phyloP scores from a whole-genome alignment of 495 filamentous ascomycete species.

The Hypoxylon rickii region DNA sequence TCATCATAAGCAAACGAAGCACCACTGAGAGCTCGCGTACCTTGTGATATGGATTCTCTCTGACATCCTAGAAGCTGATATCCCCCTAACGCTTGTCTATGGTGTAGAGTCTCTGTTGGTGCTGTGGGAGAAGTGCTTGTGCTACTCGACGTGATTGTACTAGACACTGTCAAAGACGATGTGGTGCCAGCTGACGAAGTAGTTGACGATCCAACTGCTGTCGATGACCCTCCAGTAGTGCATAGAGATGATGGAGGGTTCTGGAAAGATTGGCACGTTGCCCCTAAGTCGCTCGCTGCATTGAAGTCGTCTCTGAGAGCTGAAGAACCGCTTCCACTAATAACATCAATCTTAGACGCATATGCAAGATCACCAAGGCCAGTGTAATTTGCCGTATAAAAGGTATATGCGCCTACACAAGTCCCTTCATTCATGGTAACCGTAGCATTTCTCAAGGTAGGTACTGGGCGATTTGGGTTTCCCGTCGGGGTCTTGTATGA shows the following conservation, averaged over 20 bases:
- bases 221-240: conserved; percentile 19
- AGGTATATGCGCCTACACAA: conserved; percentile 57
- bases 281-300: conserved; percentile 45
- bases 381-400: conserved; percentile 55
- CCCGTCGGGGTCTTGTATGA: conserved; percentile 55
- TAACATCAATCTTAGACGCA: conserved; percentile 55
- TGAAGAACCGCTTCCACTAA: conserved; percentile 42
- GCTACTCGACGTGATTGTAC: conserved; percentile 9
- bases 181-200: conserved; percentile 19
- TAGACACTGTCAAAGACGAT: conserved; percentile 31
- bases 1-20: conserved; percentile 48
- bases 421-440: conserved; percentile 53
- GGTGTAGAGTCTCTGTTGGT: conserved; percentile 41
- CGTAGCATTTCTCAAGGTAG: conserved; percentile 48
- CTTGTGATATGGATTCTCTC: conserved; percentile 45
- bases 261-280: conserved; percentile 47
- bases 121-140: conserved; percentile 33
- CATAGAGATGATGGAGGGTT: conserved; percentile 38
- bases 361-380: conserved; percentile 51
- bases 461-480: conserved; percentile 51
- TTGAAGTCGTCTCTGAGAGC: conserved; percentile 46
- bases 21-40: conserved; percentile 44
- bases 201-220: conserved; percentile 15
- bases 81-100: conserved; percentile 43
- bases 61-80: conserved; percentile 52